Conservation (phyloP, 2,329 filamentous ascomycete species). For the Nannizzia gypsea region DNA sequence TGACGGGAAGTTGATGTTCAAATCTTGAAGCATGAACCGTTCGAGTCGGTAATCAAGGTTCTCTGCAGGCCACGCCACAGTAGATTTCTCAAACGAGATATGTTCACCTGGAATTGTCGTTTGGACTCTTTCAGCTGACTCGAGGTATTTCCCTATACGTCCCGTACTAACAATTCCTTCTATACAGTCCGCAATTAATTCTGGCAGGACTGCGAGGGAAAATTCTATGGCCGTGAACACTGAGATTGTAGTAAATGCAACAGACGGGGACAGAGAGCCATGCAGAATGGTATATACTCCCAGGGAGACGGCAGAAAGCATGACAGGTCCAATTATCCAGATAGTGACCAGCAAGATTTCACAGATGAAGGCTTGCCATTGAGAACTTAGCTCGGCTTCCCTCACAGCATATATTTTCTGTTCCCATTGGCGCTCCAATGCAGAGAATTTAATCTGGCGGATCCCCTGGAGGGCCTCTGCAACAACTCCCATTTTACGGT, state of each 20-base stretch:
- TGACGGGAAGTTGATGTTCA: conserved; percentile 55
- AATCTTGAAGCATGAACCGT: conserved; percentile 52
- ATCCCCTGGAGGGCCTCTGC: conserved; percentile 69
- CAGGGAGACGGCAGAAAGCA: conserved; percentile 60
- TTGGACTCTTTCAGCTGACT: conserved; percentile 51
- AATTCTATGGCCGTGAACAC: conserved; percentile 64
- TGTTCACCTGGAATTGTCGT: conserved; percentile 45
- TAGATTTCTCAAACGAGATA: conserved; percentile 55
- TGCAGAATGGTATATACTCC: conserved; percentile 55
- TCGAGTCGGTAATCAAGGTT: conserved; percentile 43
- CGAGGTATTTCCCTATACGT: conserved; percentile 60
- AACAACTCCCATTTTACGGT: conserved; percentile 62
- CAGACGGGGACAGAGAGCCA: conserved; percentile 53
- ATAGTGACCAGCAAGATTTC: conserved; percentile 54
- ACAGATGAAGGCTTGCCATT: conserved; percentile 54
- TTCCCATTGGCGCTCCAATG: conserved; percentile 64
- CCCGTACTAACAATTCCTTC: conserved; percentile 63
- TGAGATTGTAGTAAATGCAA: conserved; percentile 68
- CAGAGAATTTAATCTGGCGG: conserved; percentile 74
- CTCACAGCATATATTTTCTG: conserved; percentile 54
- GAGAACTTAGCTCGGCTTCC: conserved; percentile 52
- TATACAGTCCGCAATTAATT: conserved; percentile 57
- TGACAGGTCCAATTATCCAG: conserved; percentile 62
- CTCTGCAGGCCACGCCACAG: conserved; percentile 64
- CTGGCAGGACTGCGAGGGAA: conserved; percentile 58